Evolutionary conservation across 1,139 yeast species (phyloP).

Genomic region (Yamadazyma kanchanaburiensis): DNA sequence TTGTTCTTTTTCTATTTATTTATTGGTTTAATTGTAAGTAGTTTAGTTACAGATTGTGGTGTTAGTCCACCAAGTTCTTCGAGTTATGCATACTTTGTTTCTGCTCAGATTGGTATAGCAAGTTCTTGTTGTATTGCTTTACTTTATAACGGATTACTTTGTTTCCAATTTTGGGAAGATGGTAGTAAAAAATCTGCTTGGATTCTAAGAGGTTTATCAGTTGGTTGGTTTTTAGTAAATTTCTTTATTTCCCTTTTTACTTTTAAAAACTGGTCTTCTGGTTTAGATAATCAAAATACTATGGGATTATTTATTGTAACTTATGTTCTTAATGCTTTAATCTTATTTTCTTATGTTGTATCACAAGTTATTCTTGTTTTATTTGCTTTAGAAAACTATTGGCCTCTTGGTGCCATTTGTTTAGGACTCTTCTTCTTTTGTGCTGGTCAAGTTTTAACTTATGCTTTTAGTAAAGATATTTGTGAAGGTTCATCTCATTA

Average conservation of each 20-base stretch:
- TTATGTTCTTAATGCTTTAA: slow-evolving; percentile 67
- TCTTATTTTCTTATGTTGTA: slow-evolving; percentile 58
- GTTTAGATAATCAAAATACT: slow-evolving; percentile 44
- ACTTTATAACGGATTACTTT: slow-evolving; percentile 70
- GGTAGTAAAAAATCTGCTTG: slow-evolving; percentile 70
- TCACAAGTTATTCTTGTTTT: slow-evolving; percentile 72
- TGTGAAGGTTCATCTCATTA: slow-evolving; percentile 79
- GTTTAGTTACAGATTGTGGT: slow-evolving; percentile 85
- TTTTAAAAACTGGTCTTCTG: slow-evolving; percentile 63
- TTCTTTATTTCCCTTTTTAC: slow-evolving; percentile 70
- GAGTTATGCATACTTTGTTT: slow-evolving; percentile 78
- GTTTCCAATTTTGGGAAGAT: slow-evolving; percentile 92
- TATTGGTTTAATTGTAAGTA: slow-evolving; percentile 55
- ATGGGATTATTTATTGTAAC: slow-evolving; percentile 64
- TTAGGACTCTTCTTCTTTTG: slow-evolving; percentile 71
- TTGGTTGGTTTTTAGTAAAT: slow-evolving; percentile 55
- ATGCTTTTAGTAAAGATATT: slow-evolving; percentile 61
- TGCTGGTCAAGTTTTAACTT: slow-evolving; percentile 75
- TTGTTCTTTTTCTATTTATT: slow-evolving; percentile 64
- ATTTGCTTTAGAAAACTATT: slow-evolving; percentile 66
- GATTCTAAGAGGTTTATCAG: slow-evolving; percentile 47
- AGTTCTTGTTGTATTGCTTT: slow-evolving; percentile 70
- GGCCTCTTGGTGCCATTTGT: slow-evolving; percentile 84
- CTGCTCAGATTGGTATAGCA: slow-evolving; percentile 72
- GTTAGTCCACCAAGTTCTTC: slow-evolving; percentile 82